Base-by-base conservation (phyloP, 441 rosid species). In the Erodium trifolium region DNA sequence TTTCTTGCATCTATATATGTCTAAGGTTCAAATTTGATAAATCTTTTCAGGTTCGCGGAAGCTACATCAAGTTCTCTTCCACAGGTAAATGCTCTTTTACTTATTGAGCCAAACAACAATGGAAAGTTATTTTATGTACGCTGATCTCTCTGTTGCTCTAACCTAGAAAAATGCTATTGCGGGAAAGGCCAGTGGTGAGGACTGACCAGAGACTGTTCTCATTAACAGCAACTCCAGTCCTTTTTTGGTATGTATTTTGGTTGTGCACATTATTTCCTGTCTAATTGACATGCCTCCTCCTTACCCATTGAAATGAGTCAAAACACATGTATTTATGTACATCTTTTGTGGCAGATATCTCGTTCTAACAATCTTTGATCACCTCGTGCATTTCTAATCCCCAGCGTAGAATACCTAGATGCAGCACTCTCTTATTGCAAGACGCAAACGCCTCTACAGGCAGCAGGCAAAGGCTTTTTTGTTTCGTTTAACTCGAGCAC, bases 121-220 rank as follows among this genome's bases (percentile, higher is more conserved):
- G 47, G 70, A 31, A 57, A 17, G 47, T 19, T 53, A 8, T 10
- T 55, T 2, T 23, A 23, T 23, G 2, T 23, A 69, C 62, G 64
- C 67, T 73, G 55, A 82, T 67, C 14, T 18, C 70, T 47, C 17
- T 18, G n/a, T 16, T 66, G 65, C 59, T 74, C 35, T 60, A 1
- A 47, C 27, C 70, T 82, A 90, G 94, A 79, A 84, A 73, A 86
- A 84, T 75, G 87, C 89, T 72, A 81, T 87, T 65, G 81, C 88
- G 1, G 92, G 87, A 53, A 82, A 84, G 71, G 89, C 86, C 72
- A 84, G 90, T 67, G 91, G 82, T 73, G 86, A 71, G 39, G 68
- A 82, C 76, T 84, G 82, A 83, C 77, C 65, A 45, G 68, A 74
- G 68, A 29, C 60, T 65, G 35, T 39, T 63, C 55, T 62, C 47